Evolutionary conservation across 345 rosid species (phyloP).

Genomic region (Aurinia saxatilis): DNA sequence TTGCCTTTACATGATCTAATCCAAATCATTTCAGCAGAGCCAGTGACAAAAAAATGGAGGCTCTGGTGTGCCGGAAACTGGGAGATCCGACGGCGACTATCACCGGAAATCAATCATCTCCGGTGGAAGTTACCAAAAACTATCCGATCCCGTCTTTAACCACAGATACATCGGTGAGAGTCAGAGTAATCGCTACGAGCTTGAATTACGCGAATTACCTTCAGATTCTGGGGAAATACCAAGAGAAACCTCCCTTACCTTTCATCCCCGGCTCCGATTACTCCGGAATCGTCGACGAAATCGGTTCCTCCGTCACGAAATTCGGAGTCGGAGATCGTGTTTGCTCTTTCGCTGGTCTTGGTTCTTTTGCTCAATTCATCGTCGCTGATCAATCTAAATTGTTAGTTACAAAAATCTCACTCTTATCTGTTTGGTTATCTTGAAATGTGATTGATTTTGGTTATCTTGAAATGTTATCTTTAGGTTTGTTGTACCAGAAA

Average conservation of each 20-base stretch:
- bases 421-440: background rate
- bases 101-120: no score
- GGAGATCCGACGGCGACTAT: no score
- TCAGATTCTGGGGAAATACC: constrained; percentile 82
- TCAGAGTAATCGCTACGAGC: constrained; percentile 86
- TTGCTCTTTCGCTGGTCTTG: constrained; percentile 55
- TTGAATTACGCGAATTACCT: constrained; percentile 91
- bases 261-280: constrained; percentile 94
- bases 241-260: constrained; percentile 75
- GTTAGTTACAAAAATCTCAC: constrained; percentile 21
- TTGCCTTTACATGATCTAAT: no score
- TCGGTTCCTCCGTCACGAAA: constrained; percentile 52
- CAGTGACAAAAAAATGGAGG: constrained; percentile 50
- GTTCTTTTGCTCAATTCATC: constrained; percentile 82
- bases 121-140: constrained; percentile 38
- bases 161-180: constrained; percentile 57
- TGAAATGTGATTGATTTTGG: background rate
- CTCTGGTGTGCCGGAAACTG: constrained; percentile 62
- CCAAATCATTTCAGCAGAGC: background rate
- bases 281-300: constrained; percentile 62
- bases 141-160: constrained; percentile 55
- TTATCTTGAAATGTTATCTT: background rate
- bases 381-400: constrained; percentile 63
- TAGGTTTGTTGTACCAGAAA: constrained; percentile 68
- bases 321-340: constrained; percentile 75